Percentiles rank a stretch among this genome's conserved stretches.
phyloP scores from a whole-genome alignment of 805 yeast species.

The Cyberlindnera galapagoensis region DNA sequence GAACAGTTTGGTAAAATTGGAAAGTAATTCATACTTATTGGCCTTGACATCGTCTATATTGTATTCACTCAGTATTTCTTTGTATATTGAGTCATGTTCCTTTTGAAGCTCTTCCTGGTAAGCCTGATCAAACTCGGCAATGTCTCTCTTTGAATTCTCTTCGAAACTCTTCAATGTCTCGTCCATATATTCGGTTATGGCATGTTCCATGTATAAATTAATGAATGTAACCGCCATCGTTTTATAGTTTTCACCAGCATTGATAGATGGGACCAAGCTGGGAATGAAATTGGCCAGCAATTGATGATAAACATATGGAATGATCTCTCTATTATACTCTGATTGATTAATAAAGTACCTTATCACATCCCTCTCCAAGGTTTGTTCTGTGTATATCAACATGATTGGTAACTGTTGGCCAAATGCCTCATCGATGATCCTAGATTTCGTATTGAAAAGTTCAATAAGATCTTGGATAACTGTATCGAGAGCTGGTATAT shows the following conservation, averaged over 20 bases:
- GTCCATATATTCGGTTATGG: conserved; percentile 27
- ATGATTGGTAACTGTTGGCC: conserved; percentile 33
- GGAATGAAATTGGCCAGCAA: conserved; percentile 27
- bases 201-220: conserved; percentile 32
- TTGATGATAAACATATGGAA: conserved; percentile 28
- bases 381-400: conserved; percentile 30
- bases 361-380: conserved; percentile 31
- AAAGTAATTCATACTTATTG: conserved; percentile 49
- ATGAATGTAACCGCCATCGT: conserved; percentile 26
- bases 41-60: conserved; percentile 25
- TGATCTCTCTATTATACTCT: conserved; percentile 20
- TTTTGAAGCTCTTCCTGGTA: conserved; percentile 27
- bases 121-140: conserved; percentile 22
- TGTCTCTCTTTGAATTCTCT: conserved; percentile 19
- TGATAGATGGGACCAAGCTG: conserved; percentile 30
- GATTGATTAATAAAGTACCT: conserved; percentile 23
- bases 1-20: conserved; percentile 61
- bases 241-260: conserved; percentile 30
- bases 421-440: conserved; percentile 32
- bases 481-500: conserved; percentile 18
- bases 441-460: conserved; percentile 30
- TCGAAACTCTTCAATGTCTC: conserved; percentile 27
- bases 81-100: conserved; percentile 36
- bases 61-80: conserved; percentile 34
- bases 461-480: conserved; percentile 23